A percentile compares a stretch with the other conserved stretches of the same genome.
Conservation (phyloP, 345 rosid genomes). For the Heritiera fomes region DNA sequence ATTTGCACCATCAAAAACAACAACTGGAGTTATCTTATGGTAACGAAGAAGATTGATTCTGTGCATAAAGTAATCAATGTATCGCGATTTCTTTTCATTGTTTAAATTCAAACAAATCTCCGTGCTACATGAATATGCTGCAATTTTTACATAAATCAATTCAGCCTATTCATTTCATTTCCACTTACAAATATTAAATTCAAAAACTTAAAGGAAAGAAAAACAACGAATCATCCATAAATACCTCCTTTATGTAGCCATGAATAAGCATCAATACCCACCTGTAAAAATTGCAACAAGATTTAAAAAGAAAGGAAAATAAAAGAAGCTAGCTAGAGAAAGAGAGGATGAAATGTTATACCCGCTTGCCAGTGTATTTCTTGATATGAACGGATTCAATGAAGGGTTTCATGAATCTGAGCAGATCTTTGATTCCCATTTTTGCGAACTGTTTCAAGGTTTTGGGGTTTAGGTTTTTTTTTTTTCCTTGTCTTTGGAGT, state of each 20-base stretch:
- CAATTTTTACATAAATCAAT: conserved; percentile 1
- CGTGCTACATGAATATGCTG: conserved; percentile 97
- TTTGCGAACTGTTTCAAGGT: background rate
- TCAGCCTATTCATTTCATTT: background rate
- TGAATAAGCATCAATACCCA: conserved; percentile 93
- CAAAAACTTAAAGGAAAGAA: background rate
- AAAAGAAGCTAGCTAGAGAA: background rate
- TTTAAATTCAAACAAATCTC: conserved; percentile 76
- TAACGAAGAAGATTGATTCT: conserved; percentile 68
- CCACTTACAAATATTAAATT: background rate
- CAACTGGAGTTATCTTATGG: conserved; percentile 66
- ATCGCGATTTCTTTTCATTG: conserved; percentile 60
- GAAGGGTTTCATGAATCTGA: conserved; percentile 85
- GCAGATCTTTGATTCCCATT: conserved; percentile 92
- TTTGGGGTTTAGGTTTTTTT: background rate
- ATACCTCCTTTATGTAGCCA: conserved; percentile 97
- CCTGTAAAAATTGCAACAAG: conserved; percentile 43
- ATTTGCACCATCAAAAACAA: conserved; percentile 82
- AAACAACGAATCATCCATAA: background rate
- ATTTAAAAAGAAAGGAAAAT: background rate
- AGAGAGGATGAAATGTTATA: conserved; percentile 21
- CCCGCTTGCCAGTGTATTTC: conserved; percentile 78
- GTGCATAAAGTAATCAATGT: conserved; percentile 81
- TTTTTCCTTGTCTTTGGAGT: background rate
- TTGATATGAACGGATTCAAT: conserved; percentile 69